Evolutionary conservation across 2,329 filamentous ascomycete species (phyloP).

Genomic region (Coniochaeta hoffmannii): DNA sequence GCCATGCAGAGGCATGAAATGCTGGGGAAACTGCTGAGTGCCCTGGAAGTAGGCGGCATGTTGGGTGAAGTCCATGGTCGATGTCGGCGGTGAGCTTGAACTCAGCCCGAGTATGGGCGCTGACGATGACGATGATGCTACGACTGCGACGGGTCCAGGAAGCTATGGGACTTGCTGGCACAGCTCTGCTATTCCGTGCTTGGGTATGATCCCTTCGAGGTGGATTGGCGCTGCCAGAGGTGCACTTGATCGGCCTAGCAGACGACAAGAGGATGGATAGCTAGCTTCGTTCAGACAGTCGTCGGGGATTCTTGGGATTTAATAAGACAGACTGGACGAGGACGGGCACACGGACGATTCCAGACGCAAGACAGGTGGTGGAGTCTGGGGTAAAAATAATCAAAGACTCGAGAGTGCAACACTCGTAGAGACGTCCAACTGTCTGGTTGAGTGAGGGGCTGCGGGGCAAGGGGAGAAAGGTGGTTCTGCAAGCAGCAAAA

Average conservation of each 20-base stretch:
- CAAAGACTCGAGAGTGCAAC: neutral
- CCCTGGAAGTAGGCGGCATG: conserved; percentile 41
- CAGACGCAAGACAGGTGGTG: neutral
- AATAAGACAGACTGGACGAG: no score
- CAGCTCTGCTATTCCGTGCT: neutral
- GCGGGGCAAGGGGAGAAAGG: no score
- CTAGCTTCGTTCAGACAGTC: neutral
- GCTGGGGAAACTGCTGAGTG: conserved; percentile 36
- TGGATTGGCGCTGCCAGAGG: neutral
- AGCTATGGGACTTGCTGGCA: no score
- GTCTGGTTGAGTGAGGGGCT: neutral
- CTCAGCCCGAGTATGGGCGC: neutral
- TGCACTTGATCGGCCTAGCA: neutral
- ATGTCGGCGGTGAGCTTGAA: neutral
- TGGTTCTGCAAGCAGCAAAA: no score
- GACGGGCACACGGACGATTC: neutral
- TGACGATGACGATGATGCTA: no score
- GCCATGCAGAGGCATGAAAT: conserved; percentile 24
- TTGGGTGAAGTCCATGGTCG: conserved; percentile 46
- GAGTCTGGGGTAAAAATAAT: conserved; percentile 1
- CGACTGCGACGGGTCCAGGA: no score
- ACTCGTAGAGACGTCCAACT: neutral
- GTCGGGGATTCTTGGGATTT: neutral
- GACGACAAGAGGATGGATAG: neutral
- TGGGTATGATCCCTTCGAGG: neutral